These are phyloP conservation scores for Dioscorea cayenensis DNA, from an alignment of 116 monocot genomes.

Conservation along the genomic window DNA sequence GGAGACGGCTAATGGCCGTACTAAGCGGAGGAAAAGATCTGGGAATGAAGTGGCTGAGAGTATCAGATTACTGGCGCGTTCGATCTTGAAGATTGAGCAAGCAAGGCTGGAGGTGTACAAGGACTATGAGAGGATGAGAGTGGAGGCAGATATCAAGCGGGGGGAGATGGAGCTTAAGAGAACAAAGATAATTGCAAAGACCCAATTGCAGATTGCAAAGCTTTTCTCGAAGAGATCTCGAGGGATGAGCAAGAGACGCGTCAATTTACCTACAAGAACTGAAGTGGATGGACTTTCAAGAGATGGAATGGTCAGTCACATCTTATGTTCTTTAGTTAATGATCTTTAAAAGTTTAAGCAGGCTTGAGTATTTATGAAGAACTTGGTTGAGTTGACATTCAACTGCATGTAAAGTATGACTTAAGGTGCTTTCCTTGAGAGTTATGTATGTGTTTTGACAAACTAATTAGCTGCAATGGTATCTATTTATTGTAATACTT, in stretches of 20 bases:
- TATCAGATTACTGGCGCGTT: constrained; percentile 38
- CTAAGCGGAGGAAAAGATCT: constrained; percentile 28
- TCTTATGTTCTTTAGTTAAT: constrained; percentile 8
- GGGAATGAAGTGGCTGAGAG: constrained; percentile 43
- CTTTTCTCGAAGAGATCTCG: constrained; percentile 25
- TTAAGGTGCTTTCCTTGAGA: background rate
- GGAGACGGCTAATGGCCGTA: background rate
- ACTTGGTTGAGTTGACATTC: background rate
- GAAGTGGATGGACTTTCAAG: constrained; percentile 12
- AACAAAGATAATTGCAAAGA: constrained; percentile 55
- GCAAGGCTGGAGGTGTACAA: constrained; percentile 55
- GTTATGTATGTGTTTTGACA: background rate
- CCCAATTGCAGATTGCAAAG: constrained; percentile 64
- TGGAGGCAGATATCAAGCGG: constrained; percentile 48
- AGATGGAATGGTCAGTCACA: constrained; percentile 24
- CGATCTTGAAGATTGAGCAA: constrained; percentile 58
- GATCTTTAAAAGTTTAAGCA: background rate
- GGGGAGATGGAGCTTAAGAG: constrained; percentile 65
- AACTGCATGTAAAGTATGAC: background rate
- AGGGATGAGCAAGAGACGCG: constrained; percentile 8
- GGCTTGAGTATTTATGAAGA: background rate
- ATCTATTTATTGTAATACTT: background rate
- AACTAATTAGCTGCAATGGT: background rate
- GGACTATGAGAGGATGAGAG: constrained; percentile 46
- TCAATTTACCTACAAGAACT: constrained; percentile 13